Percentiles rank a stretch among this genome's conserved stretches.
Evolutionary conservation across 495 filamentous ascomycete species (phyloP).

Genomic region (Aspergillus homomorphus): DNA sequence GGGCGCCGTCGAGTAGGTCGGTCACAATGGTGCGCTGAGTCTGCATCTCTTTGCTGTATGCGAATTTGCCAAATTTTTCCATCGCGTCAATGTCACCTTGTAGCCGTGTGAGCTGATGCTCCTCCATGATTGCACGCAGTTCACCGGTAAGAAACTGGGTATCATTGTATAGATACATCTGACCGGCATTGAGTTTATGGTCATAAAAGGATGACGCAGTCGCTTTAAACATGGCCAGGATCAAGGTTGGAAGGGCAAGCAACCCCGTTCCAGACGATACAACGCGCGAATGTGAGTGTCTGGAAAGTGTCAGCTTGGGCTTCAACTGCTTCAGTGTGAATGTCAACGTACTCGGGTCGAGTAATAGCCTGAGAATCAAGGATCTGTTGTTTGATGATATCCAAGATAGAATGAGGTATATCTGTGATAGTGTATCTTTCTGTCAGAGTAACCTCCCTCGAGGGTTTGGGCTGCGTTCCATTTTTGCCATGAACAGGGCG

Average conservation of each 20-base stretch:
- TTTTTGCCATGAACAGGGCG: conserved; percentile 20
- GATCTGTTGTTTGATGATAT: conserved; percentile 65
- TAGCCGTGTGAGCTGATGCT: conserved; percentile 54
- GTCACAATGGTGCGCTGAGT: conserved; percentile 77
- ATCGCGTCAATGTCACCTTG: conserved; percentile 69
- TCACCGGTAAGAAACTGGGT: conserved; percentile 70
- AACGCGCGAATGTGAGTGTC: conserved; percentile 52
- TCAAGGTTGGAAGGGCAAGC: conserved; percentile 75
- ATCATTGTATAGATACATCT: conserved; percentile 95
- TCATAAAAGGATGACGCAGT: conserved; percentile 78
- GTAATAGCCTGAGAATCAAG: conserved; percentile 65
- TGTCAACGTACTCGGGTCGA: conserved; percentile 46
- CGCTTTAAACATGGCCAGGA: conserved; percentile 88
- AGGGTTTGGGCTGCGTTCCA: conserved; percentile 17
- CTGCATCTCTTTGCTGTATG: conserved; percentile 84
- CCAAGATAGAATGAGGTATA: conserved; percentile 72
- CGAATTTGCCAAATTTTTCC: conserved; percentile 74
- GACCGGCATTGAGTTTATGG: conserved; percentile 58
- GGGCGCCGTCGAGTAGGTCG: conserved; percentile 78
- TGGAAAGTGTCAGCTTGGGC: conserved; percentile 26
- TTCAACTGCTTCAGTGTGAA: conserved; percentile 7
- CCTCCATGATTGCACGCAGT: conserved; percentile 56
- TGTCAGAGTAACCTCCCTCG: conserved; percentile 69
- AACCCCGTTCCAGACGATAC: conserved; percentile 71
- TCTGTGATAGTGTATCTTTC: conserved; percentile 87